Conservation (phyloP, 1,139 yeast species). For the Sugiyamaella sp. region DNA sequence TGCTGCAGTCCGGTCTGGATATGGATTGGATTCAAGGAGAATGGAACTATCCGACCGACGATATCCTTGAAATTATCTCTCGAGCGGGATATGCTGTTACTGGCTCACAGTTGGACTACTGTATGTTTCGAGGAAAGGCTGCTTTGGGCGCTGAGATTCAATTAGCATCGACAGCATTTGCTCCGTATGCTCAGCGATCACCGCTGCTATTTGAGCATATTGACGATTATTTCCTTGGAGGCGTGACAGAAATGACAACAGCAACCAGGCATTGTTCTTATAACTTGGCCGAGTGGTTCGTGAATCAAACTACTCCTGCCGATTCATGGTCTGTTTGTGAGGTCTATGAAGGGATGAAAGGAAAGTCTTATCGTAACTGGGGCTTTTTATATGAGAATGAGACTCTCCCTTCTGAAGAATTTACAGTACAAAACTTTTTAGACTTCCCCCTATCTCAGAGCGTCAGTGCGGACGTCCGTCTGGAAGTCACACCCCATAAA, state of each 20-base stretch:
- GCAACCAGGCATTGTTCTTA: slow-evolving; percentile 47
- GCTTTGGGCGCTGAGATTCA: slow-evolving; percentile 51
- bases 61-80: slow-evolving; percentile 44
- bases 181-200: slow-evolving; percentile 44
- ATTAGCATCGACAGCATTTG: slow-evolving; percentile 39
- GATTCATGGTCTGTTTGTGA: slow-evolving; percentile 52
- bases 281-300: slow-evolving; percentile 49
- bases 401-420: background rate
- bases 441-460: background rate
- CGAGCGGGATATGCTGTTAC: slow-evolving; percentile 42
- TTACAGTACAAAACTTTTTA: background rate
- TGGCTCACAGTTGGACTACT: slow-evolving; percentile 42
- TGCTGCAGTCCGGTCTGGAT: slow-evolving; percentile 39
- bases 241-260: slow-evolving; percentile 50
- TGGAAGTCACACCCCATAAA: background rate
- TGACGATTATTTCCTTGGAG: slow-evolving; percentile 56
- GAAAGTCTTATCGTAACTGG: slow-evolving; percentile 9
- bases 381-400: slow-evolving; percentile 8
- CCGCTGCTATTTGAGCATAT: slow-evolving; percentile 49
- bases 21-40: slow-evolving; percentile 39
- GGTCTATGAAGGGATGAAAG: slow-evolving; percentile 39
- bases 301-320: slow-evolving; percentile 31
- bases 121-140: slow-evolving; percentile 55
- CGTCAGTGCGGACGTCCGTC: background rate
- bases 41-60: slow-evolving; percentile 53